Conservation (phyloP, 139 green algal genomes). For the Deuterostichococcus epilithicus region DNA sequence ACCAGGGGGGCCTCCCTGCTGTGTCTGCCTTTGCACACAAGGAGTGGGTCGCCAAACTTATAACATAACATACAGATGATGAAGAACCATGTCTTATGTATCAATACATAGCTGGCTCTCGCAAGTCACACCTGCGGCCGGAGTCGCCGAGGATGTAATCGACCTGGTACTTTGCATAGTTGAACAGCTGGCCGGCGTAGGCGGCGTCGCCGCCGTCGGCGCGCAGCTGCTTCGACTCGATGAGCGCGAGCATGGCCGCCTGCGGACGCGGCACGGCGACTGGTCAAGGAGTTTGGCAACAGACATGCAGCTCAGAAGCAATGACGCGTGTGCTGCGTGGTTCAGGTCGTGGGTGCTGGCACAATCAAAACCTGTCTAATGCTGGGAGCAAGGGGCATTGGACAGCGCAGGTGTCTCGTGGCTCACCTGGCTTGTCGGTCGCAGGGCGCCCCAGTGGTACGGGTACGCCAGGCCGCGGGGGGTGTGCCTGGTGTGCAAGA, state of each 20-base stretch:
- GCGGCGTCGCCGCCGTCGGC: not conserved
- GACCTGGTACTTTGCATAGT: constrained; percentile 19
- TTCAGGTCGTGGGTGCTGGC: constrained; percentile 8
- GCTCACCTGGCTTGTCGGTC: constrained; percentile 6
- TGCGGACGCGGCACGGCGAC: too few relatives aligned
- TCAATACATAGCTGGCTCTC: constrained; percentile 13
- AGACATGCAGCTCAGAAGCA: too few relatives aligned
- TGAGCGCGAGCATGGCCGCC: not conserved
- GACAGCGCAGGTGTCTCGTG: too few relatives aligned
- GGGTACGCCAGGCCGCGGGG: constrained; percentile 16
- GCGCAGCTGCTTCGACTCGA: not conserved
- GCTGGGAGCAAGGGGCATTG: too few relatives aligned
- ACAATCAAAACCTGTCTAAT: not conserved
- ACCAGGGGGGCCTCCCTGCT: too few relatives aligned
- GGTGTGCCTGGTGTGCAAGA: constrained; percentile 22
- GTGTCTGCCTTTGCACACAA: too few relatives aligned
- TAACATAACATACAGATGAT: too few relatives aligned
- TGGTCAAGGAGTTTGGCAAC: too few relatives aligned
- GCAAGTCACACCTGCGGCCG: constrained; percentile 20
- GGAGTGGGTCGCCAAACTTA: too few relatives aligned
- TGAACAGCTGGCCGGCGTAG: constrained; percentile 10
- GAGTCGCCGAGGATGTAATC: constrained; percentile 33
- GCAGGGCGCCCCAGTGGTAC: constrained; percentile 30
- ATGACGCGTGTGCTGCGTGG: too few relatives aligned
- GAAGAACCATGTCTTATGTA: too few relatives aligned